Evolutionary conservation across 225 moss, liverwort and hornwort species (phyloP), one percentile per base, ranked within the genome.

Genomic region (Ulota crispa): DNA sequence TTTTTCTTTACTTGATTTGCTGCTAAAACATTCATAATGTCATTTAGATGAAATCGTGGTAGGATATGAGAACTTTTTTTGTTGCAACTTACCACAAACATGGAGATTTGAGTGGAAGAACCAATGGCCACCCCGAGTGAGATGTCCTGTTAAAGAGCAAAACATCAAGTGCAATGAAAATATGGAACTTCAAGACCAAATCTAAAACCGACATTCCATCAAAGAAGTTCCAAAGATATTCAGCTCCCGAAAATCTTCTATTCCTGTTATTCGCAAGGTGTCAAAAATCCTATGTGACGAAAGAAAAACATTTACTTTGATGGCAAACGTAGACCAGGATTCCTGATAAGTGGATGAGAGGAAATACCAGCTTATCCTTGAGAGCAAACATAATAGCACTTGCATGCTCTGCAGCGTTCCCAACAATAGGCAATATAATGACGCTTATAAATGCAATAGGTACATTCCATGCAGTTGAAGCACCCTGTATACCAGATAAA

Each of bases 81-180:
- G 10, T 21, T 15, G 75, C 62, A 32, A 54, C 91, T 83, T 80
- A 89, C 91, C 89, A 95, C 92, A 88, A 95, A 95, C 95, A 95
- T 95, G 28, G 95, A 87, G 53, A 95, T 95, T 77, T 95, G 95
- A 43, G 95, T 95, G 55, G 95, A 95, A n/a, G 95, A 95, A 80
- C 93, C 95, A 41, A 95, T 92, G n/a, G 95, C 95, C 41, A 95
- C 95, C 20, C 95, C 95, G 9, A 95, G 82, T 9, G 95, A 93
- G 26, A 95, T 95, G 85, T 95, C 93, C 89, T 91, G 87, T 64
- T 3, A 52, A 77, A 52, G 10, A 36, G 24, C 0, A 52, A 54
- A 47, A 76, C 20, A 30, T 28, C 45, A 37, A 45, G 45, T 26
- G 65, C 37, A 31, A 28, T 28, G 42, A 21, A 21, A 42, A 20